Evolutionary conservation across 2,329 filamentous ascomycete species (phyloP).

Genomic region (Penicillium nordicum): DNA sequence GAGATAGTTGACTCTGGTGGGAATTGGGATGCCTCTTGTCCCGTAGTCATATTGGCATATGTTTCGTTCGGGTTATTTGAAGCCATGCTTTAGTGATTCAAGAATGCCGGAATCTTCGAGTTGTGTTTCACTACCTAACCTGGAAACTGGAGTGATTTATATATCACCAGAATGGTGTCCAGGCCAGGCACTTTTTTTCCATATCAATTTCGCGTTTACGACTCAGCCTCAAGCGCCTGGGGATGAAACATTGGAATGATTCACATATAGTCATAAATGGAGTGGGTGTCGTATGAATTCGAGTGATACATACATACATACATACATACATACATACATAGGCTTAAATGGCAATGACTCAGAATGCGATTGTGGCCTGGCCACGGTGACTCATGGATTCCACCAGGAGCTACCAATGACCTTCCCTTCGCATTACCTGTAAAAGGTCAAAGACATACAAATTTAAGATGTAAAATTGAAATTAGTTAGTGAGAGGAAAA

Average conservation of each 20-base stretch:
- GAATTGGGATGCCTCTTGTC: background rate
- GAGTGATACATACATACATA: background rate
- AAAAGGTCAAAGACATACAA: background rate
- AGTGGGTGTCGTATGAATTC: background rate
- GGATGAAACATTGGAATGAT: background rate
- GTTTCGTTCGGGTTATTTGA: background rate
- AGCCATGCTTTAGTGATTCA: background rate
- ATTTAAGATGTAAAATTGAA: too few species aligned
- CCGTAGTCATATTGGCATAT: background rate
- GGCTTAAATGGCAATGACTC: background rate
- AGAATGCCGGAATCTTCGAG: too few species aligned
- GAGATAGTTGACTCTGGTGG: too few species aligned
- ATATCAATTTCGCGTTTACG: background rate
- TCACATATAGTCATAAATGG: background rate
- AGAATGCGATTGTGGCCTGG: background rate
- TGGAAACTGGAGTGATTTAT: background rate
- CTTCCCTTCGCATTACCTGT: background rate
- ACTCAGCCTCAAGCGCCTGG: background rate
- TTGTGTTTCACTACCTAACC: background rate
- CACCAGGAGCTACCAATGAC: background rate
- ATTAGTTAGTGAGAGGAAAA: too few species aligned
- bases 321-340: too few species aligned
- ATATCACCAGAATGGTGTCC: background rate
- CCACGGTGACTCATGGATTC: background rate
- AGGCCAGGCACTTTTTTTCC: too few species aligned